A percentile compares a stretch with the other conserved stretches of the same genome.
phyloP scores from a whole-genome alignment of 305 asterid genomes.

The Fraxinus latifolia region DNA sequence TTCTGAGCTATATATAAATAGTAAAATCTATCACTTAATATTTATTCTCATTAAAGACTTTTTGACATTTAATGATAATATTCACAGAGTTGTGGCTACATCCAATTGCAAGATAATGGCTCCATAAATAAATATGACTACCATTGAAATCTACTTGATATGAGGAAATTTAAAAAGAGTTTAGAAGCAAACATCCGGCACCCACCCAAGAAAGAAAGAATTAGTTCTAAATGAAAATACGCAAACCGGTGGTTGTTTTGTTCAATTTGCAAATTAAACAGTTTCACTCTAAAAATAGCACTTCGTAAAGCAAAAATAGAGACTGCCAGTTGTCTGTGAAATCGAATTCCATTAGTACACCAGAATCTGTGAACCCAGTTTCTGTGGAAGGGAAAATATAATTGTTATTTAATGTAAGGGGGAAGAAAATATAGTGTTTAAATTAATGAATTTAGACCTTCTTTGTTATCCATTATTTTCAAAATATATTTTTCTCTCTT shows the following conservation, averaged over 20 bases:
- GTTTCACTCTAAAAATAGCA: constrained; percentile 65
- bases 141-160: not conserved
- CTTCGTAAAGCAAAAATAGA: constrained; percentile 35
- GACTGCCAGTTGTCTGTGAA: constrained; percentile 23
- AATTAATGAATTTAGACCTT: too few relatives aligned
- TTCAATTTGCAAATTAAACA: constrained; percentile 47
- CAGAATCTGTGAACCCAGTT: too few relatives aligned
- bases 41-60: too few relatives aligned
- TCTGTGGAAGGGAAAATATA: too few relatives aligned
- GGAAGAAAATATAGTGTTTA: too few relatives aligned
- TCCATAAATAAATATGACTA: constrained; percentile 5
- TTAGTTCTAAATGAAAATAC: constrained; percentile 28
- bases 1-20: not conserved
- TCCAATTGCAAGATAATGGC: constrained; percentile 59
- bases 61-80: too few relatives aligned
- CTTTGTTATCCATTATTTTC: too few relatives aligned
- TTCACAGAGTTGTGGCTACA: constrained; percentile 69
- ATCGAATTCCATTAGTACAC: constrained; percentile 54
- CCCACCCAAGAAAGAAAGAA: constrained; percentile 43
- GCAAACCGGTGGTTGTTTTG: constrained; percentile 16
- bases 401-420: too few relatives aligned
- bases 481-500: too few relatives aligned
- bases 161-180: not conserved
- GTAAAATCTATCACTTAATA: too few relatives aligned
- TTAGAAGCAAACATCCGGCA: constrained; percentile 57